Conservation (phyloP, 768 basidiomycete species). For the Hydnomerulius pinastri region DNA sequence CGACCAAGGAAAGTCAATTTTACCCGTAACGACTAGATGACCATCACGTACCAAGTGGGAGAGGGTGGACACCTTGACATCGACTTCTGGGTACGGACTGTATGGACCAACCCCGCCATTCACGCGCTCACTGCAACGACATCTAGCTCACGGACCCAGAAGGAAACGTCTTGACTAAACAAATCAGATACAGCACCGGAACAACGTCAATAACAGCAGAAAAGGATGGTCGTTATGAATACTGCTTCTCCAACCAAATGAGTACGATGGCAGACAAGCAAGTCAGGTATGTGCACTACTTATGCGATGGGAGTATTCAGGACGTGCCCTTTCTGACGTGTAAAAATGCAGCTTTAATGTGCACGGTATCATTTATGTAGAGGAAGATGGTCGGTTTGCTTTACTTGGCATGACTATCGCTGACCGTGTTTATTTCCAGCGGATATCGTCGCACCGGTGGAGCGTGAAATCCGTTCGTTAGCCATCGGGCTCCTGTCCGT, state of each 20-base stretch:
- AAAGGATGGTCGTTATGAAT: conserved; percentile 85
- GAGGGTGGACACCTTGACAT: conserved; percentile 97
- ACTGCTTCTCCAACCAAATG: conserved; percentile 99
- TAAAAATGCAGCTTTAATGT: conserved; percentile 81
- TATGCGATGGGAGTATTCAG: background rate
- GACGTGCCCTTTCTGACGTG: conserved; percentile 1
- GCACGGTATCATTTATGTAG: conserved; percentile 93
- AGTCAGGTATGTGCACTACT: conserved; percentile 60
- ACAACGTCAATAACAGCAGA: conserved; percentile 85
- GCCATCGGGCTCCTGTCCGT: conserved; percentile 82
- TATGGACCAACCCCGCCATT: background rate
- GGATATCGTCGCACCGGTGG: conserved; percentile 92
- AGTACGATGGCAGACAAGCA: conserved; percentile 94
- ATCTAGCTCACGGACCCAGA: conserved; percentile 80
- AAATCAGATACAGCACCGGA: conserved; percentile 87
- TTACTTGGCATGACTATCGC: background rate
- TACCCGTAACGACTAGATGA: conserved; percentile 69
- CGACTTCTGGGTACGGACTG: conserved; percentile 82
- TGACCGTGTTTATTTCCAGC: conserved; percentile 17
- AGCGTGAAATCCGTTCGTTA: conserved; percentile 88
- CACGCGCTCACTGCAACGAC: conserved; percentile 6
- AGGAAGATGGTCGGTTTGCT: conserved; percentile 70
- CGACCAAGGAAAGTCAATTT: background rate
- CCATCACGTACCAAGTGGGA: conserved; percentile 98
- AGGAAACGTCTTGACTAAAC: conserved; percentile 66